Conservation (phyloP, 306 rosid species). For the Pueraria montana region DNA sequence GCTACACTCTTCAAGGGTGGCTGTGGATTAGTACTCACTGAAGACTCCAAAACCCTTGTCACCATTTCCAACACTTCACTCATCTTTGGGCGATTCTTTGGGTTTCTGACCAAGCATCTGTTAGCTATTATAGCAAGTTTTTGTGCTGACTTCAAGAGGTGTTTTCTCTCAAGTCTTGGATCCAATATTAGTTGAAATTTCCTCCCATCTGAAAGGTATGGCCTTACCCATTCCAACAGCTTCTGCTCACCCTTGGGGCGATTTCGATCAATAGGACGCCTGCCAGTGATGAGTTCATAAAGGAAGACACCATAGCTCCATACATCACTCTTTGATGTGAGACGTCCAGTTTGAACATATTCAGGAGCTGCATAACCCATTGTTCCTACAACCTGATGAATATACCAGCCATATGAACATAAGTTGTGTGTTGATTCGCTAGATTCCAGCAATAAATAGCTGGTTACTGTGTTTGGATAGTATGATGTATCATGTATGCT, state of each 20-base stretch:
- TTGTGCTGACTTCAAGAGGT: conserved; percentile 71
- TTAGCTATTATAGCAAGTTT: conserved; percentile 82
- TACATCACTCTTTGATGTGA: conserved; percentile 86
- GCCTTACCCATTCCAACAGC: conserved; percentile 95
- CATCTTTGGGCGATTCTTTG: conserved; percentile 96
- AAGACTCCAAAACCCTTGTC: conserved; percentile 59
- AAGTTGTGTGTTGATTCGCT: conserved; percentile 35
- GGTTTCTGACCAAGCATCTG: conserved; percentile 81
- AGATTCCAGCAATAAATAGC: conserved; percentile 17
- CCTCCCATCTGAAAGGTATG: conserved; percentile 77
- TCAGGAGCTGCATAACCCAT: conserved; percentile 99
- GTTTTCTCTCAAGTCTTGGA: conserved; percentile 88
- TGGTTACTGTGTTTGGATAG: background rate
- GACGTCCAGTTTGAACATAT: conserved; percentile 90
- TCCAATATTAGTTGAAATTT: conserved; percentile 85
- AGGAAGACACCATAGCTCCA: conserved; percentile 99
- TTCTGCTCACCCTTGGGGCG: conserved; percentile 96
- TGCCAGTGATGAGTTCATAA: conserved; percentile 94
- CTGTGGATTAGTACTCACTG: conserved; percentile 54
- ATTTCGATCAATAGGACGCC: conserved; percentile 87
- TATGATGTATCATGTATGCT: conserved; percentile 5
- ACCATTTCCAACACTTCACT: conserved; percentile 90
- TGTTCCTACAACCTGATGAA: conserved; percentile 90
- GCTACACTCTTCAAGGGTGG: conserved; percentile 58
- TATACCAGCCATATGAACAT: conserved; percentile 46